Conservation (phyloP, 202 grass and related monocot species). For the Bolboschoenoplectus hybrid region DNA sequence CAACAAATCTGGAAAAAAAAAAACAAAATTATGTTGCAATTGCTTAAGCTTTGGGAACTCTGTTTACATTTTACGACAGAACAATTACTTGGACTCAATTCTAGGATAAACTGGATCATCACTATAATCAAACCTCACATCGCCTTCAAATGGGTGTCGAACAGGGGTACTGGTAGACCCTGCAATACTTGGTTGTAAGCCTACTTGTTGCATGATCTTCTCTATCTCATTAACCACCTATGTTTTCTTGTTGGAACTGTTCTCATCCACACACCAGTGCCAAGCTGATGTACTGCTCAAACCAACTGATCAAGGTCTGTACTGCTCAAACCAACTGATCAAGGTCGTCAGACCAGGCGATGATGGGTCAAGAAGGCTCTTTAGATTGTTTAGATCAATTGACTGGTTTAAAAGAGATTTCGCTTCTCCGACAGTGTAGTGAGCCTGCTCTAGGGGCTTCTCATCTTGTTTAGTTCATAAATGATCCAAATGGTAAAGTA, state of each 20-base stretch:
- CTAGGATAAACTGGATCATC: conserved; percentile 42
- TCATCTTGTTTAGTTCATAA: background rate
- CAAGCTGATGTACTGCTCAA: conserved; percentile 64
- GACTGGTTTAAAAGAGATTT: conserved; percentile 47
- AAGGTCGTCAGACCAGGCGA: conserved; percentile 28
- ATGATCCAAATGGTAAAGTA: background rate
- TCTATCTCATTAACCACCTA: conserved; percentile 69
- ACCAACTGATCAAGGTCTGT: conserved; percentile 36
- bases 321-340: conserved; percentile 51
- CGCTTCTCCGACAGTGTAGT: conserved; percentile 72
- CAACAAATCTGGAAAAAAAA: conserved; percentile 38
- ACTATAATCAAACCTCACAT: conserved; percentile 61
- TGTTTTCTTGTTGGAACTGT: conserved; percentile 49
- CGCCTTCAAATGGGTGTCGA: conserved; percentile 53
- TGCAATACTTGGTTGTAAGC: conserved; percentile 47
- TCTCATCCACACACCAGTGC: conserved; percentile 79
- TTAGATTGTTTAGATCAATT: conserved; percentile 67
- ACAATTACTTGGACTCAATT: conserved; percentile 62
- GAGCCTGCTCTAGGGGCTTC: conserved; percentile 64
- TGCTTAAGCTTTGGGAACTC: conserved; percentile 16
- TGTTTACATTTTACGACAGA: background rate
- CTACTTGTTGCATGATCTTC: conserved; percentile 56
- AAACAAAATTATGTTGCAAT: conserved; percentile 1
- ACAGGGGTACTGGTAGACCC: conserved; percentile 40
- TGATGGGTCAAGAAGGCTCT: conserved; percentile 61